Evolutionary conservation across 805 yeast genomes (phyloP).

Genomic region (Saturnispora dispora): DNA sequence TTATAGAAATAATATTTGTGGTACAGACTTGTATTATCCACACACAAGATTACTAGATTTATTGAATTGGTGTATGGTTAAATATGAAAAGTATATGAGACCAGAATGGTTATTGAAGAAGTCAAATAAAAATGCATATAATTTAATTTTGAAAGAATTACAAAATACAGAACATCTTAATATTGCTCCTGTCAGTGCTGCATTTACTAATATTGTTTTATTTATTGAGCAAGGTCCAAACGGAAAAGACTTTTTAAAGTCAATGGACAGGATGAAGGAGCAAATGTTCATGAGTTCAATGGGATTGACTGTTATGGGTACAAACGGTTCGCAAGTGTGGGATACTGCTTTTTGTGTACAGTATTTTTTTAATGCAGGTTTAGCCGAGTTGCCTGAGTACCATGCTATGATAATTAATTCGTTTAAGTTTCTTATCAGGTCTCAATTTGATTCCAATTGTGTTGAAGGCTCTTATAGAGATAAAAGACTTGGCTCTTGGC

Average conservation of each 20-base stretch:
- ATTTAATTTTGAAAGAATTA: constrained; percentile 63
- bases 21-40: constrained; percentile 89
- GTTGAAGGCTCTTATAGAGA: constrained; percentile 75
- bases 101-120: constrained; percentile 61
- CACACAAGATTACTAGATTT: constrained; percentile 61
- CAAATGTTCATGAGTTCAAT: constrained; percentile 76
- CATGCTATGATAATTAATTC: constrained; percentile 54
- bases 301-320: constrained; percentile 92
- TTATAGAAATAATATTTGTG: constrained; percentile 80
- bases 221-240: constrained; percentile 60
- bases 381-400: constrained; percentile 61
- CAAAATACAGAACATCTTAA: constrained; percentile 71
- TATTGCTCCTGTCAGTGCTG: constrained; percentile 91
- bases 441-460: constrained; percentile 81
- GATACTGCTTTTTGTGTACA: constrained; percentile 89
- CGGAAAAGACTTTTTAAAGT: constrained; percentile 48
- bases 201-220: constrained; percentile 68
- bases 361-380: constrained; percentile 68
- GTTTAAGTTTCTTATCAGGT: constrained; percentile 61
- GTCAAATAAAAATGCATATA: constrained; percentile 46
- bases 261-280: constrained; percentile 59
- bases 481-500: constrained; percentile 84
- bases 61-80: constrained; percentile 49
- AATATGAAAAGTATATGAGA: constrained; percentile 63
- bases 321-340: constrained; percentile 97